Base-by-base conservation (phyloP, 192 early-diverging fungal genomes). In the Coemansia sp. region DNA sequence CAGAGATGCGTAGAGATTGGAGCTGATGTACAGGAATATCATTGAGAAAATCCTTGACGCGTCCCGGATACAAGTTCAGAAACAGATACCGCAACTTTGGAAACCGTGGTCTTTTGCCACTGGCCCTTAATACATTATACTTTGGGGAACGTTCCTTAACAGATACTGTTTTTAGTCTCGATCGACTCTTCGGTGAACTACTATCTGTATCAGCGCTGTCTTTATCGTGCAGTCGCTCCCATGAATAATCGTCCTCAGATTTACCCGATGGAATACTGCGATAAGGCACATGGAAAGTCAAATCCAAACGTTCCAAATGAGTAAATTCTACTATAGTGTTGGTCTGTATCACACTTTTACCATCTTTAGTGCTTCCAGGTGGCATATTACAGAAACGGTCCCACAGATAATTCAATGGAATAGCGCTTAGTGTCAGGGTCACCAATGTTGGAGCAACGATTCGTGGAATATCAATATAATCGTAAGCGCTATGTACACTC, bases 251-350 rank as follows among this genome's bases (percentile, higher is more conserved):
- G 26, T 71, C 69, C 31, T 77, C 66, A 1, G 59, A 54, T 24
- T 77, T 77, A 7, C 68, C 69, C 2, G 65, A 48, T 23, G 74
- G 74, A 10, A 77, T 59, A 12, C 56, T 64, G 25, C 68, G 68
- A 32, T 67, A 77, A 6, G 74, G 74, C 44, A 68, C 54, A 44
- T 77, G 63, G 65, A 77, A 77, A 4, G 60, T 60, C 49, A 77
- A 34, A 18, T 69, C 59, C 1, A 77, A 61, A 0, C 25, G 25
- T 10, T 52, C 30, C 19, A 77, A 65, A 62, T 69, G 56, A 0
- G 56, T 48, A 18, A 77, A 77, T 22, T 71, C 69, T 5, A 71
- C 48, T 0, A 56, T 32, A 9, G 49, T 51, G 8, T n/a, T 14
- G 18, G 23, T 28, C 4, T 27, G n/a, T 8, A 25, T 7, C 30